A percentile compares a stretch with the other conserved stretches of the same genome.
Conservation (phyloP, 192 early-diverging fungal genomes). For the Gigaspora rosea region DNA sequence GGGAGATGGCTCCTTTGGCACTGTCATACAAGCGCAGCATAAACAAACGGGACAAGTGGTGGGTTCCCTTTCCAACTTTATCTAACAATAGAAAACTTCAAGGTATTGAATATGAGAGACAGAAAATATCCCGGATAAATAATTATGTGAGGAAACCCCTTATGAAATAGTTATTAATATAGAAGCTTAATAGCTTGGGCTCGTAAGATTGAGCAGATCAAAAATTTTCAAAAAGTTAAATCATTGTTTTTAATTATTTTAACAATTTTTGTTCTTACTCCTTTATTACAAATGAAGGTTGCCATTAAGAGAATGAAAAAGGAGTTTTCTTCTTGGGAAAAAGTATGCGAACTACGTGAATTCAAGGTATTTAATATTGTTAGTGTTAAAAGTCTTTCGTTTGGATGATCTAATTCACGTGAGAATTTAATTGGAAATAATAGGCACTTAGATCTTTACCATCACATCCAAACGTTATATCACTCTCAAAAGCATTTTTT, state of each 20-base stretch:
- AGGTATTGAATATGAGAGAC: too few species aligned
- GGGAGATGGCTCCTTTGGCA: constrained; percentile 84
- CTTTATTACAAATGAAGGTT: constrained; percentile 56
- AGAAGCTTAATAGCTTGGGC: too few species aligned
- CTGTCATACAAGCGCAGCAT: constrained; percentile 70
- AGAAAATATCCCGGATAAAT: too few species aligned
- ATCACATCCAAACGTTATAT: constrained; percentile 85
- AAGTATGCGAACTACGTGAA: constrained; percentile 75
- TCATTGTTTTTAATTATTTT: neutral
- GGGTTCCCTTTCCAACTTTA: constrained; percentile 28
- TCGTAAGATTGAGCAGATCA: too few species aligned
- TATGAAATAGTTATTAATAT: too few species aligned
- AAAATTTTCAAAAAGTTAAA: too few species aligned
- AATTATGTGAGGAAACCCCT: too few species aligned
- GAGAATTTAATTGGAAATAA: constrained; percentile 2
- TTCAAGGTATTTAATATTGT: constrained; percentile 57
- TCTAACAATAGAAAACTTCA: neutral
- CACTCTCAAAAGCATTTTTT: constrained; percentile 81
- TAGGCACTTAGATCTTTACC: constrained; percentile 72
- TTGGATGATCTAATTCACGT: neutral
- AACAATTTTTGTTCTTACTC: neutral
- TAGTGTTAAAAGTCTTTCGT: neutral
- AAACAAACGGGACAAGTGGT: constrained; percentile 68
- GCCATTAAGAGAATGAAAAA: constrained; percentile 92
- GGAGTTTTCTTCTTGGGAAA: constrained; percentile 69